These are phyloP conservation scores for Mrakia blollopis DNA, from an alignment of 768 basidiomycete genomes.

Conservation along the genomic window DNA sequence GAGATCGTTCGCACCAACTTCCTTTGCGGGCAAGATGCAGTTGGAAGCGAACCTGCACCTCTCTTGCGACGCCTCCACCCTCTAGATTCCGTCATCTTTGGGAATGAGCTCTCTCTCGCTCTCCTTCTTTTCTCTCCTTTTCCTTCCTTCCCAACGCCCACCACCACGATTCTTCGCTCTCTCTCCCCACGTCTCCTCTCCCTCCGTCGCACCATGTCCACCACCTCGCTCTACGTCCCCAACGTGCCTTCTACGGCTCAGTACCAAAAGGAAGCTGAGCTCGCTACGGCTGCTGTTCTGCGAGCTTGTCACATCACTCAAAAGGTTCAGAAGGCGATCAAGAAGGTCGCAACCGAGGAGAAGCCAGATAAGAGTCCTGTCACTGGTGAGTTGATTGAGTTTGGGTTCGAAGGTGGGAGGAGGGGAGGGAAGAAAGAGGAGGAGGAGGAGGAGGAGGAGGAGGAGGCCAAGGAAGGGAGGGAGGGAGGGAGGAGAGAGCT, in stretches of 20 bases:
- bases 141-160: neutral
- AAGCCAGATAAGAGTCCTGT: slow-evolving; percentile 92
- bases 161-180: neutral
- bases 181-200: neutral
- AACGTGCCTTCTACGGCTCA: slow-evolving; percentile 16
- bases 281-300: slow-evolving; percentile 81
- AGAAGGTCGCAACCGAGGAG: slow-evolving; percentile 75
- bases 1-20: neutral
- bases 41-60: neutral
- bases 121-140: neutral
- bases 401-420: neutral
- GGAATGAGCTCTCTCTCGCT: neutral
- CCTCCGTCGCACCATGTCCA: neutral
- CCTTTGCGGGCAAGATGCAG: too few relatives aligned
- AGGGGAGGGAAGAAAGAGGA: neutral
- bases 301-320: slow-evolving; percentile 78
- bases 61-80: neutral
- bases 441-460: neutral
- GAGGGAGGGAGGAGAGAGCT: neutral
- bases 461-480: neutral
- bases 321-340: slow-evolving; percentile 77
- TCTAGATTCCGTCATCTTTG: too few relatives aligned
- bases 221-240: neutral
- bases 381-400: slow-evolving; percentile 55
- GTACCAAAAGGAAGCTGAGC: slow-evolving; percentile 56